Evolutionary conservation across 2,329 filamentous ascomycete species (phyloP).

Genomic region (Cladophialophora immunda): DNA sequence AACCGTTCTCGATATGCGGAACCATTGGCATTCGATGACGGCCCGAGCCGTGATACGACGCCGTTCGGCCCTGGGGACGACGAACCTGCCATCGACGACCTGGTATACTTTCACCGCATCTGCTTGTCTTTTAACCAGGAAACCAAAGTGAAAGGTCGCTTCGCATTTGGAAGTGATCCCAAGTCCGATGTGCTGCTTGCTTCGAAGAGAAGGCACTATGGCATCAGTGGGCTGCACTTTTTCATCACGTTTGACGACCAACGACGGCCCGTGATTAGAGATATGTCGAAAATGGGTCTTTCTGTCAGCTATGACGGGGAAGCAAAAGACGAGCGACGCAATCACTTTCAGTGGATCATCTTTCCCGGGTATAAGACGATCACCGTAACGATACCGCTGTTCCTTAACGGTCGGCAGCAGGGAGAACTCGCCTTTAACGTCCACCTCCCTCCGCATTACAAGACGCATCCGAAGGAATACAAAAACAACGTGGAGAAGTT

Average conservation of each 20-base stretch:
- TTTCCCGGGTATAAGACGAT: neutral
- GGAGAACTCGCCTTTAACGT: constrained; percentile 18
- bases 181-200: constrained; percentile 16
- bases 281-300: constrained; percentile 26
- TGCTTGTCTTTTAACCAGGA: constrained; percentile 15
- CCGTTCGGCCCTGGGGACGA: neutral
- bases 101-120: constrained; percentile 17
- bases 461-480: constrained; percentile 19
- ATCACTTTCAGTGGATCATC: constrained; percentile 33
- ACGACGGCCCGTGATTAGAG: constrained; percentile 18
- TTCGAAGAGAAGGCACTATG: constrained; percentile 9
- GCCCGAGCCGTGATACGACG: constrained; percentile 12
- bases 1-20: constrained; percentile 16
- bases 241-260: constrained; percentile 30
- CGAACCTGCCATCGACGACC: neutral
- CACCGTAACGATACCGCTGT: constrained; percentile 8
- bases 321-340: constrained; percentile 20
- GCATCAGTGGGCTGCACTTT: constrained; percentile 3
- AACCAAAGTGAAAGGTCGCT: constrained; percentile 22
- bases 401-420: too few relatives aligned
- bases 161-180: constrained; percentile 24
- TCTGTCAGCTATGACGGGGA: constrained; percentile 30
- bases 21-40: constrained; percentile 1
- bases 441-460: constrained; percentile 22
- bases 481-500: constrained; percentile 17